A percentile compares a stretch with the other conserved stretches of the same genome.
These are phyloP conservation scores for Clavulina sp. DNA, from an alignment of 768 basidiomycete genomes.

Conservation along the genomic window DNA sequence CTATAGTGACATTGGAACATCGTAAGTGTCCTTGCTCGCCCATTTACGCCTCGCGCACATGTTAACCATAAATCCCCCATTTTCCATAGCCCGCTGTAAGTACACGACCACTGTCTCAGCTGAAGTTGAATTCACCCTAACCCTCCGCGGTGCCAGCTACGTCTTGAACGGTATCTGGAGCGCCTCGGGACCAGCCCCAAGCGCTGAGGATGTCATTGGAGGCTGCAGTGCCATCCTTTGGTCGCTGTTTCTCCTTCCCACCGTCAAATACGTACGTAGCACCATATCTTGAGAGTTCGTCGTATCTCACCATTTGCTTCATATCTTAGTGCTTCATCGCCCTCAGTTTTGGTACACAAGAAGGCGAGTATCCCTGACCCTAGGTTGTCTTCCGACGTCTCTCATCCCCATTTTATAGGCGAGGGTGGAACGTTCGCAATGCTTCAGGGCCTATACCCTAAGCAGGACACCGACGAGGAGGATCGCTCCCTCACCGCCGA, in stretches of 20 bases:
- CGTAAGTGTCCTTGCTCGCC: slow-evolving; percentile 3
- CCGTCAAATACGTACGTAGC: slow-evolving; percentile 41
- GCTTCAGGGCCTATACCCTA: slow-evolving; percentile 41
- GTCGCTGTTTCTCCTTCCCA: slow-evolving; percentile 40
- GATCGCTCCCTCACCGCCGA: slow-evolving; percentile 40
- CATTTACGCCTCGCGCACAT: background rate
- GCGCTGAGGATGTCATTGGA: slow-evolving; percentile 44
- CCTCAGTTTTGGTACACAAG: slow-evolving; percentile 30
- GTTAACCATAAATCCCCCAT: too few relatives aligned
- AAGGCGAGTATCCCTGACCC: slow-evolving; percentile 23
- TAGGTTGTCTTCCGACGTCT: background rate
- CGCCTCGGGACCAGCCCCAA: slow-evolving; percentile 27
- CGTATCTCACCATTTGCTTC: background rate
- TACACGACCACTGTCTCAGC: too few relatives aligned
- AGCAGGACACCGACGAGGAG: slow-evolving; percentile 27
- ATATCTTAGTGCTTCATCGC: slow-evolving; percentile 29
- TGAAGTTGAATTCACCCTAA: slow-evolving; percentile 13
- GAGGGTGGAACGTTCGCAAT: slow-evolving; percentile 56
- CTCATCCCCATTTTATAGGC: slow-evolving; percentile 20
- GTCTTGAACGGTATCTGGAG: slow-evolving; percentile 50
- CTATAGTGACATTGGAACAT: slow-evolving; percentile 25
- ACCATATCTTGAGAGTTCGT: background rate
- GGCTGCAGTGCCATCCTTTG: slow-evolving; percentile 46
- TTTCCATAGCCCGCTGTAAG: too few relatives aligned
- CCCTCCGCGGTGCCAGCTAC: slow-evolving; percentile 35